Percentiles rank a stretch among this genome's conserved stretches.
These are phyloP conservation scores for Zopfia rhizophila DNA, from an alignment of 2,329 filamentous ascomycete genomes.

Conservation along the genomic window DNA sequence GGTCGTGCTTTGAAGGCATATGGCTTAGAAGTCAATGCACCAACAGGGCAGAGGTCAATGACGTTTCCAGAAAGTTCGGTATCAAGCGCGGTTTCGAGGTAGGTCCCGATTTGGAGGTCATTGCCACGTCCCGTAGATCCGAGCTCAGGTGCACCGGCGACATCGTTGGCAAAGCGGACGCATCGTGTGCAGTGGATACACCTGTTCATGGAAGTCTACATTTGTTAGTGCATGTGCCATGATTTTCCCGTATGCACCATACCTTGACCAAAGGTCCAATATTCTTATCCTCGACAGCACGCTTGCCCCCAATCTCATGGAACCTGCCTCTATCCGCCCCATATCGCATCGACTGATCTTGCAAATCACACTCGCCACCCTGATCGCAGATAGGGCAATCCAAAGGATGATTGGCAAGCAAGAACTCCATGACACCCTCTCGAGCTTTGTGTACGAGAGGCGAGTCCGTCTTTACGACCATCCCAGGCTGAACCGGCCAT, in stretches of 20 bases:
- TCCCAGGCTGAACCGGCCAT: constrained; percentile 97
- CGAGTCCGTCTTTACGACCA: constrained; percentile 99
- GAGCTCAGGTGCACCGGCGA: constrained; percentile 94
- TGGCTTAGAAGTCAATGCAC: constrained; percentile 94
- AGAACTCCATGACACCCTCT: constrained; percentile 99
- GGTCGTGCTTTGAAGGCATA: constrained; percentile 97
- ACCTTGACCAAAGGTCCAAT: constrained; percentile 94
- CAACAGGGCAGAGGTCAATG: constrained; percentile 97
- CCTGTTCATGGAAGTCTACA: constrained; percentile 94
- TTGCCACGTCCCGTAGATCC: constrained; percentile 96
- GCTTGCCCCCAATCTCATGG: constrained; percentile 94
- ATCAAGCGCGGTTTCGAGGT: constrained; percentile 92
- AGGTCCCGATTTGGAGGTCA: constrained; percentile 97
- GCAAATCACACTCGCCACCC: constrained; percentile 97
- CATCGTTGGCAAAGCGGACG: constrained; percentile 96
- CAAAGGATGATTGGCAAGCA: constrained; percentile 94
- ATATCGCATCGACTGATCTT: constrained; percentile 99
- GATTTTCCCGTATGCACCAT: constrained; percentile 10
- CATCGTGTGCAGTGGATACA: constrained; percentile 99
- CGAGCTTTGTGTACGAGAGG: constrained; percentile 96
- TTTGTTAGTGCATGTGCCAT: constrained; percentile 36
- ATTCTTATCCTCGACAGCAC: constrained; percentile 99
- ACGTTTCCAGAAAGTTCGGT: constrained; percentile 97
- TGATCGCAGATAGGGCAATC: constrained; percentile 99
- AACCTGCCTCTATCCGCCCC: constrained; percentile 95